Evolutionary conservation across 345 rosid genomes (phyloP), one percentile per base, ranked within the genome.

Genomic region (Eutrema yunnanense): DNA sequence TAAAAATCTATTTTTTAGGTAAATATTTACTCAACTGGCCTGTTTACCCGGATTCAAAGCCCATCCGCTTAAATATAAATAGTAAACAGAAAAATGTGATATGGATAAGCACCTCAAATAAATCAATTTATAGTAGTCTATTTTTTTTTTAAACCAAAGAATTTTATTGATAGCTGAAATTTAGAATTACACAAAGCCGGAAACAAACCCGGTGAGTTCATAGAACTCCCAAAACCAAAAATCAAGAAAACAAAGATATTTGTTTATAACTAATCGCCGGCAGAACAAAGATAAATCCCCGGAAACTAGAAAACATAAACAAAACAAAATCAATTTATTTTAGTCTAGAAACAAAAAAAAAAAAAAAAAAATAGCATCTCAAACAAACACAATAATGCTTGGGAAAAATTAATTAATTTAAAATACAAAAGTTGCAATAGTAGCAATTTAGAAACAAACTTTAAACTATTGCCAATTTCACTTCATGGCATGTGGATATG

Each of bases 401-500:
- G 36, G 12, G 8, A 56, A n/a, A 62, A 5, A 43, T 36, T 57
- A 38, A 22, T 19, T 50, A 36, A 12, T 50, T 9, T 3, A 52
- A 66, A 66, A 11, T 44, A 8, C 30, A 47, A 22, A 58, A 36
- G 38, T 69, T 36, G 12, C 53, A 54, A 30, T 3, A 43, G 2
- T 37, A 22, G 12, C 12, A 30, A 71, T 40, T 30, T 51, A 12
- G 1, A 67, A 59, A 10, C 5, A 34, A 41, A 61, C 44, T 14
- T 30, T 49, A 52, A 72, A 53, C 47, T 34, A 69, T 57, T 57
- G 8, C 9, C 41, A 14, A 5, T 30, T 30, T 54, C n/a, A 10
- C 62, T 54, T 69, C 22, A 13, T 58, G 37, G 27, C 56, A 62
- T 62, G 71, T 54, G 63, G 71, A 57, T 71, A 61, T 67, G 78